phyloP scores from a whole-genome alignment of 305 asterid species.

The Coffea humblotiana region DNA sequence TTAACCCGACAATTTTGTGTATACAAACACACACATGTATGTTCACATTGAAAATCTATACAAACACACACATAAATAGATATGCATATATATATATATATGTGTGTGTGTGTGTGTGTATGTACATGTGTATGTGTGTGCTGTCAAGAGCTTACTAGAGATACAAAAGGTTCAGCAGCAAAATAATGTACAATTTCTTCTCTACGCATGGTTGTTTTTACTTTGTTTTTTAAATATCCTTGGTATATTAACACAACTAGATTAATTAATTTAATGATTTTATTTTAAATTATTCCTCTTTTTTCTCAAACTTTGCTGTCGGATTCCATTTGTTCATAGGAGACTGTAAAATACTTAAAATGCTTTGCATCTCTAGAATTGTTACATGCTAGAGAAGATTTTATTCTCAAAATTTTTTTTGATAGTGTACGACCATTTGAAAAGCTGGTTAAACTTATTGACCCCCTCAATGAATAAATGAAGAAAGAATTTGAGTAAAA shows the following conservation, averaged over 20 bases:
- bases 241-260: background rate
- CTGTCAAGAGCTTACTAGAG: background rate
- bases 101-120: background rate
- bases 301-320: too few species aligned
- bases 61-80: too few species aligned
- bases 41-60: too few species aligned
- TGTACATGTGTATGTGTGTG: background rate
- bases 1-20: too few species aligned
- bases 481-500: background rate
- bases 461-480: background rate
- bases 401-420: background rate
- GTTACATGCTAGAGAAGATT: background rate
- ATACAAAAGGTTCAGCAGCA: too few species aligned
- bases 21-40: too few species aligned
- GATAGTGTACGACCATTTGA: background rate
- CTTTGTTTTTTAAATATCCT: background rate
- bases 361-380: background rate
- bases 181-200: background rate
- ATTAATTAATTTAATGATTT: background rate
- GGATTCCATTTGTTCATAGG: background rate
- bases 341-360: background rate
- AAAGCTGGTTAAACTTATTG: background rate
- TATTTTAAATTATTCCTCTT: background rate
- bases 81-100: too few species aligned
- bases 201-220: background rate